Percentiles rank a stretch among this genome's conserved stretches.
phyloP scores from a whole-genome alignment of 495 filamentous ascomycete genomes.

The Corynascus novoguineensis region DNA sequence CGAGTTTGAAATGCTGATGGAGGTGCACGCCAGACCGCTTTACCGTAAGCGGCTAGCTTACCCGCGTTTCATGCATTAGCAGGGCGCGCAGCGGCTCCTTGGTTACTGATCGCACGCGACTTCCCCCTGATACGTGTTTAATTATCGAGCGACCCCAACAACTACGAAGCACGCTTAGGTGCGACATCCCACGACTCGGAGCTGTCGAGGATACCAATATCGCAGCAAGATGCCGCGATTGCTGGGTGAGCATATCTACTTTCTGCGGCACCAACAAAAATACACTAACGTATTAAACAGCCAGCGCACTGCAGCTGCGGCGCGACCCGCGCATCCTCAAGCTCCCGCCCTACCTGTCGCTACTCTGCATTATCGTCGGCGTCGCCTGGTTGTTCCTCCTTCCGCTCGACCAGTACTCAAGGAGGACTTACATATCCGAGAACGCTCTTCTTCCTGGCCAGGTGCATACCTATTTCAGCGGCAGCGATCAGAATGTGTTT shows the following conservation, averaged over 20 bases:
- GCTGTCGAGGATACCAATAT: constrained; percentile 22
- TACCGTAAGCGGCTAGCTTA: constrained; percentile 11
- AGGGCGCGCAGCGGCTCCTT: constrained; percentile 5
- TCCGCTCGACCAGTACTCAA: constrained; percentile 88
- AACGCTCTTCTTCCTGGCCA: constrained; percentile 94
- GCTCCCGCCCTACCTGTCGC: constrained; percentile 75
- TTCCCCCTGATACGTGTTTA: constrained; percentile 13
- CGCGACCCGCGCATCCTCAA: constrained; percentile 65
- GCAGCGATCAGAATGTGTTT: constrained; percentile 93
- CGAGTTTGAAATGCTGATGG: too few species aligned
- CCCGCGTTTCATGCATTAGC: constrained; percentile 14
- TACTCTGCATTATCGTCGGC: constrained; percentile 81
- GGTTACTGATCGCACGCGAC: constrained; percentile 4
- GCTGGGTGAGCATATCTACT: constrained; percentile 19
- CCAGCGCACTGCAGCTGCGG: constrained; percentile 49
- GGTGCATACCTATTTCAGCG: constrained; percentile 94
- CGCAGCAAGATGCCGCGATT: constrained; percentile 35
- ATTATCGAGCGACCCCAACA: not conserved
- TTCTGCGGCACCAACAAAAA: not conserved
- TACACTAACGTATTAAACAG: constrained; percentile 26
- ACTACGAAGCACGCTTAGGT: not conserved
- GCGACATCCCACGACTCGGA: not conserved
- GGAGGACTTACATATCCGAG: constrained; percentile 92
- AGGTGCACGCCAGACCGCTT: not conserved
- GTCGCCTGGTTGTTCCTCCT: constrained; percentile 89